Percentiles rank a stretch among this genome's conserved stretches.
Conservation (phyloP, 2,329 filamentous ascomycete species). For the Cryphonectria radicalis region DNA sequence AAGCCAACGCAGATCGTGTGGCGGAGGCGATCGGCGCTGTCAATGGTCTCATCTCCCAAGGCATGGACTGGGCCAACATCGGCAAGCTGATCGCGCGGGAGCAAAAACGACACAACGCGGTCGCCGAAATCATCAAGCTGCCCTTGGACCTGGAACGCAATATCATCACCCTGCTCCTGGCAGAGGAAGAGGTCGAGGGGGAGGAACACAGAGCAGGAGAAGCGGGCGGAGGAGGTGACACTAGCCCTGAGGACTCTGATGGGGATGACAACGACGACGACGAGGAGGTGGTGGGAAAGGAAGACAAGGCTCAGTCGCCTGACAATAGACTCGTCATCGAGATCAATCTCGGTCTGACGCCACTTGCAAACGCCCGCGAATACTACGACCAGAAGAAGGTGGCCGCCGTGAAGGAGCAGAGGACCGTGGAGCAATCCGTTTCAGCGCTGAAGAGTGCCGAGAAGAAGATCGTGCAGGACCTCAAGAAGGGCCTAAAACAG, state of each 20-base stretch:
- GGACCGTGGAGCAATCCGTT: conserved; percentile 79
- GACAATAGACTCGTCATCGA: conserved; percentile 73
- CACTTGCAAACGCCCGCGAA: conserved; percentile 86
- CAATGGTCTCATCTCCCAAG: conserved; percentile 87
- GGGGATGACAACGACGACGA: conserved; percentile 31
- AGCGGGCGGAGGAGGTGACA: conserved; percentile 59
- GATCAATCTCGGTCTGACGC: conserved; percentile 79
- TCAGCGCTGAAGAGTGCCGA: conserved; percentile 88
- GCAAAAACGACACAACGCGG: conserved; percentile 77
- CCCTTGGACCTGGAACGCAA: conserved; percentile 92
- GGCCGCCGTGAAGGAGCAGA: conserved; percentile 85
- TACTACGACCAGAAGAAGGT: conserved; percentile 90
- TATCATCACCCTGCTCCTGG: conserved; percentile 77
- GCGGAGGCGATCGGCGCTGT: conserved; percentile 92
- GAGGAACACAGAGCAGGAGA: conserved; percentile 52
- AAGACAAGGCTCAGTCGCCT: conserved; percentile 45
- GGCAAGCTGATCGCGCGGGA: conserved; percentile 86
- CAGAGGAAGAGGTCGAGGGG: conserved; percentile 69
- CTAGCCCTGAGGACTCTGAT: conserved; percentile 60
- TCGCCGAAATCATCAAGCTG: conserved; percentile 84
- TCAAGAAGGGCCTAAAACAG: conserved; percentile 87
- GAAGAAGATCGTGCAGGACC: conserved; percentile 81
- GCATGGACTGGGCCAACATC: conserved; percentile 98
- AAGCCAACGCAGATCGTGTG: conserved; percentile 87
- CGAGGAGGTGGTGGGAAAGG: conserved; percentile 10